Evolutionary conservation across 1,284 basidiomycete genomes (phyloP).

Genomic region (Exobasidium rhododendri): DNA sequence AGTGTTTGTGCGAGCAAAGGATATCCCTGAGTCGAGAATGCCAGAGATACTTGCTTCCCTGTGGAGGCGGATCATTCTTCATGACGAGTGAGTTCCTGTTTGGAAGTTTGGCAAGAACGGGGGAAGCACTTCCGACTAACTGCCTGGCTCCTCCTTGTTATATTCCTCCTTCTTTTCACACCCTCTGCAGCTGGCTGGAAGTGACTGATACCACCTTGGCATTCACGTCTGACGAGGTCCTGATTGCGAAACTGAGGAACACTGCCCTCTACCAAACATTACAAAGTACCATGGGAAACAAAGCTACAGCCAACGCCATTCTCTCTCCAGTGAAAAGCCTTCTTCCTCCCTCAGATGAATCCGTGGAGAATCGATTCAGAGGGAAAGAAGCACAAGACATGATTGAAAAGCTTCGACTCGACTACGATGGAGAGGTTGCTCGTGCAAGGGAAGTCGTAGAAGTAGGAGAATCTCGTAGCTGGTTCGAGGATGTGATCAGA

Average conservation of each 20-base stretch:
- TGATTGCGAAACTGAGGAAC: constrained; percentile 22
- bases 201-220: constrained; percentile 28
- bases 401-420: neutral
- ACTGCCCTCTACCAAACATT: constrained; percentile 27
- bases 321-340: neutral
- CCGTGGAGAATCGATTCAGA: neutral
- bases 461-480: neutral
- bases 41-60: constrained; percentile 62
- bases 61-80: constrained; percentile 81
- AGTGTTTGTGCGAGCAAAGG: constrained; percentile 56
- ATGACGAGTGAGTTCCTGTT: constrained; percentile 64
- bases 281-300: constrained; percentile 4
- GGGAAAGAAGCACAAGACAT: neutral
- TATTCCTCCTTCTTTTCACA: no score
- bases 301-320: neutral
- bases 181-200: constrained; percentile 28
- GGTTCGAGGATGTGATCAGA: constrained; percentile 8
- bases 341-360: neutral
- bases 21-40: constrained; percentile 66
- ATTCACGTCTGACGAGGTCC: constrained; percentile 27
- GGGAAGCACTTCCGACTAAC: no score
- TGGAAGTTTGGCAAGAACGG: constrained; percentile 4
- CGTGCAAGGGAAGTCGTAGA: neutral
- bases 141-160: no score
- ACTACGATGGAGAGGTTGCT: neutral